Evolutionary conservation across 805 yeast genomes (phyloP).

Genomic region (Brettanomyces sp.): DNA sequence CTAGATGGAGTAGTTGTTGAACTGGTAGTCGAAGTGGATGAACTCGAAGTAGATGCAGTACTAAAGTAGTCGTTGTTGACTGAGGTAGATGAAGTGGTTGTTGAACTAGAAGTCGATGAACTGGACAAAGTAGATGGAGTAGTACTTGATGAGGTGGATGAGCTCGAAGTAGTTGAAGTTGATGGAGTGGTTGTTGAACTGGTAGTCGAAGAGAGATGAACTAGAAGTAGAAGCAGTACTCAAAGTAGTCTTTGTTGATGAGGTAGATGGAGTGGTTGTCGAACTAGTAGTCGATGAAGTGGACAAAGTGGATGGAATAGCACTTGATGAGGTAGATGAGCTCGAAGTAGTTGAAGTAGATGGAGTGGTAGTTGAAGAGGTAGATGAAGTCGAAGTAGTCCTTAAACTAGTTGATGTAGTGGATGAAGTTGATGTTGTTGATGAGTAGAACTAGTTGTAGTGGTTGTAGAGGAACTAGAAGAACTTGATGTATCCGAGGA

Average conservation of each 20-base stretch:
- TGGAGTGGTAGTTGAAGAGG: not conserved
- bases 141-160: slow-evolving; percentile 1
- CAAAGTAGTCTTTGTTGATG: not conserved
- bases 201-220: not conserved
- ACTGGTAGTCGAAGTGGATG: not conserved
- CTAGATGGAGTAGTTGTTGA: too few species aligned
- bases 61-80: too few species aligned
- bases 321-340: not conserved
- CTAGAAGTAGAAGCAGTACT: not conserved
- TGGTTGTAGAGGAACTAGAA: not conserved
- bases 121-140: not conserved
- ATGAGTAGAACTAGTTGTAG: not conserved
- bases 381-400: not conserved
- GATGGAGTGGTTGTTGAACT: not conserved
- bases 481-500: not conserved
- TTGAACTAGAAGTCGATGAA: not conserved
- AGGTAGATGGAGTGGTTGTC: not conserved
- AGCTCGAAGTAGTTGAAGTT: not conserved
- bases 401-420: not conserved
- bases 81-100: too few species aligned
- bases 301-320: not conserved
- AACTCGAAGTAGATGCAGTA: not conserved
- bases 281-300: slow-evolving; percentile 1
- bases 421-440: not conserved
- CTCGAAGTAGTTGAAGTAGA: not conserved